These are phyloP conservation scores for Lactarius vividus DNA, from an alignment of 768 basidiomycete genomes.

Conservation along the genomic window DNA sequence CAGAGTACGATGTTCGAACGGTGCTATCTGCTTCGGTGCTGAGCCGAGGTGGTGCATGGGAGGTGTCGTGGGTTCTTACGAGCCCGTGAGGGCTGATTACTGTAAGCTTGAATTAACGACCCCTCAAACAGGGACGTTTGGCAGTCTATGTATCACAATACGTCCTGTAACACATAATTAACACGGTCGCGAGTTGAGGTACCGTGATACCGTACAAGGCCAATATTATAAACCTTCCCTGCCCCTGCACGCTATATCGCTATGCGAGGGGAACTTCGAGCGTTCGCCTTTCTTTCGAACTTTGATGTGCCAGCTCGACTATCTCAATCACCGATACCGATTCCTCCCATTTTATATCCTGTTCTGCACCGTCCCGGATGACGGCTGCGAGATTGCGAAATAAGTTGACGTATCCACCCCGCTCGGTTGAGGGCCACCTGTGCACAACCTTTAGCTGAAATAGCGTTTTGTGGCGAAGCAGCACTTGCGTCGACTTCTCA, in stretches of 20 bases:
- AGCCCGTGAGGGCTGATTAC: too few species aligned
- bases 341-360: constrained; percentile 70
- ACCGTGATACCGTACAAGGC: neutral
- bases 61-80: too few species aligned
- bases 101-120: too few species aligned
- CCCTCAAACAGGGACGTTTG: neutral
- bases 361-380: constrained; percentile 53
- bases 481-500: constrained; percentile 35
- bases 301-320: constrained; percentile 69
- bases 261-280: constrained; percentile 33
- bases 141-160: neutral
- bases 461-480: constrained; percentile 18
- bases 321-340: constrained; percentile 70
- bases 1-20: too few species aligned
- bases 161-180: neutral
- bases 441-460: constrained; percentile 24
- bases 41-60: too few species aligned
- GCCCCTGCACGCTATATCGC: neutral
- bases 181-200: neutral
- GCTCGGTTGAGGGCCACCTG: constrained; percentile 62
- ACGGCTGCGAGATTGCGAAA: constrained; percentile 65
- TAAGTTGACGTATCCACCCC: constrained; percentile 57
- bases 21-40: too few species aligned
- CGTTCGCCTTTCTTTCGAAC: constrained; percentile 58
- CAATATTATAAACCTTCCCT: neutral